Evolutionary conservation across 176 grass and related monocot species (phyloP).

Genomic region (Pontederia paniculata): DNA sequence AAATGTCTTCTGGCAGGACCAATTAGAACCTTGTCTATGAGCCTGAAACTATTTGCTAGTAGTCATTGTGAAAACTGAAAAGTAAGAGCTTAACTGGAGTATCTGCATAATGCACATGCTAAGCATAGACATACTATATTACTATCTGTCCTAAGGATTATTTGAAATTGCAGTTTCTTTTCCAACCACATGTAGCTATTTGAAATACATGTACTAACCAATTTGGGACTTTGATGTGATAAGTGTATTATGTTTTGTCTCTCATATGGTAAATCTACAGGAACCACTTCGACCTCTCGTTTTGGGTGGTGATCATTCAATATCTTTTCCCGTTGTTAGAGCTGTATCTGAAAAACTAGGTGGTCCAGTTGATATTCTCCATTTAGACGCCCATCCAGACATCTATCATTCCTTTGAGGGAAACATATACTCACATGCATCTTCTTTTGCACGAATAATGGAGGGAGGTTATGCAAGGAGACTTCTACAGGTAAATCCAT

Average conservation of each 20-base stretch:
- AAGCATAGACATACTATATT: no score
- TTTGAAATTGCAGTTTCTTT: no score
- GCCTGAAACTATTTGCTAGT: no score
- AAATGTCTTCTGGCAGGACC: no score
- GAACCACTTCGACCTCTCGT: slow-evolving; percentile 83
- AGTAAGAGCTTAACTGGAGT: no score
- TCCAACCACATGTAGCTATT: no score
- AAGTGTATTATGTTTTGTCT: neutral
- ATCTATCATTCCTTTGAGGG: slow-evolving; percentile 91
- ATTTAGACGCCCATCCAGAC: slow-evolving; percentile 96
- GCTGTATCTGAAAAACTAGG: slow-evolving; percentile 95
- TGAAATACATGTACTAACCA: neutral
- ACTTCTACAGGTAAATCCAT: slow-evolving; percentile 58
- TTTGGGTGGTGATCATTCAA: slow-evolving; percentile 92
- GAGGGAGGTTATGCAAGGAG: slow-evolving; percentile 93
- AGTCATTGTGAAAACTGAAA: no score
- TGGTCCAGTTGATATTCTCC: slow-evolving; percentile 91
- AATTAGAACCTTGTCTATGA: no score
- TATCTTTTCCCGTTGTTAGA: slow-evolving; percentile 90
- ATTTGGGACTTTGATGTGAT: neutral
- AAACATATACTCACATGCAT: slow-evolving; percentile 87
- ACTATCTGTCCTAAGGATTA: no score
- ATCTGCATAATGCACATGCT: no score
- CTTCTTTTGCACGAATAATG: slow-evolving; percentile 98
- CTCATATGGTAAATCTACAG: slow-evolving; percentile 26